Evolutionary conservation across 352 stramenopile genomes (phyloP).

Genomic region (Albugo laibachii): DNA sequence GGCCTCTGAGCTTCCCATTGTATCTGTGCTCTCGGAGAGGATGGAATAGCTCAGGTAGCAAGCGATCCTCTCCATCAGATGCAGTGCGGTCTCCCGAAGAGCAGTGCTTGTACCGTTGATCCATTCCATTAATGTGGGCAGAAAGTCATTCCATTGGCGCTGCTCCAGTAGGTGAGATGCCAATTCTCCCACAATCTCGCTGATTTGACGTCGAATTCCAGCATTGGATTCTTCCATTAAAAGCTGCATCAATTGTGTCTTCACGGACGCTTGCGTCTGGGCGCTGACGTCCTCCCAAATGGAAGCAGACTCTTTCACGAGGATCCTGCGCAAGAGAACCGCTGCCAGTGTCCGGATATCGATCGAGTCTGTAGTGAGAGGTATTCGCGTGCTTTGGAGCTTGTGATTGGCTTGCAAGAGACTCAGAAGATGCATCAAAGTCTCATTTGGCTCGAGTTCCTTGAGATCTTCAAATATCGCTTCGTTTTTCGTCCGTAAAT

Average conservation of each 20-base stretch:
- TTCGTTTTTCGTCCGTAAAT: too few relatives aligned
- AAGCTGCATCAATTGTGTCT: slow-evolving; percentile 39
- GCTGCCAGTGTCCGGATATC: slow-evolving; percentile 52
- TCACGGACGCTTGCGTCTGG: slow-evolving; percentile 21
- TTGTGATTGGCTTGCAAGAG: too few relatives aligned
- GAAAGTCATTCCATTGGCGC: slow-evolving; percentile 51
- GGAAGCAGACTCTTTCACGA: slow-evolving; percentile 57
- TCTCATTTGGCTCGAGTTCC: slow-evolving; percentile 2
- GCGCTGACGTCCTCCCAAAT: slow-evolving; percentile 44
- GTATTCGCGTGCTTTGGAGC: too few relatives aligned
- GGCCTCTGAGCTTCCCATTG: slow-evolving; percentile 14
- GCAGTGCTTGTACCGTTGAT: slow-evolving; percentile 17
- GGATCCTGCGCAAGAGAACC: slow-evolving; percentile 49
- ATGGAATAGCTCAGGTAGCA: slow-evolving; percentile 47
- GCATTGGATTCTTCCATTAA: slow-evolving; percentile 37
- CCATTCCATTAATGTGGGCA: slow-evolving; percentile 53
- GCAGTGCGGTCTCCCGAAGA: slow-evolving; percentile 44
- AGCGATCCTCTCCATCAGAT: slow-evolving; percentile 63
- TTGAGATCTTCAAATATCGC: not conserved
- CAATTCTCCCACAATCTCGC: slow-evolving; percentile 66
- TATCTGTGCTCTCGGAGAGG: slow-evolving; percentile 34
- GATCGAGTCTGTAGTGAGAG: slow-evolving; percentile 12
- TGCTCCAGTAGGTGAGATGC: slow-evolving; percentile 62
- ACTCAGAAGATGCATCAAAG: not conserved
- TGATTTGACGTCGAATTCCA: slow-evolving; percentile 66